phyloP scores from a whole-genome alignment of 78 protist genomes.

The Mantamonas sphyraenae region DNA sequence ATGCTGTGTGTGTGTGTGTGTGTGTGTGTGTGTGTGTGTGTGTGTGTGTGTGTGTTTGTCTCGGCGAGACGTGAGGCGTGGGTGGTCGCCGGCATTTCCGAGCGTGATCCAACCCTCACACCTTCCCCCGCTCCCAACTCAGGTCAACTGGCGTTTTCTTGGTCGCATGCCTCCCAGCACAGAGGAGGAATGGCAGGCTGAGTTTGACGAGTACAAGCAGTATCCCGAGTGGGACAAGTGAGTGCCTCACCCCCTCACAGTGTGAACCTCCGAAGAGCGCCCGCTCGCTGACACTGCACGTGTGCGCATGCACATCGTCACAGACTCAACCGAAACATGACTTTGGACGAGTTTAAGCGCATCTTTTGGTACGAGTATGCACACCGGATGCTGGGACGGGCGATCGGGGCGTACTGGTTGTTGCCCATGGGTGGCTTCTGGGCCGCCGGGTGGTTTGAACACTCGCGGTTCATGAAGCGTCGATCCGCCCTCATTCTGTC shows the following conservation, averaged over 20 bases:
- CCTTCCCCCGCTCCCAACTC: background rate
- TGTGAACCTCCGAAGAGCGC: background rate
- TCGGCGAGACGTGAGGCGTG: no score
- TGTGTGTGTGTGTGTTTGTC: no score
- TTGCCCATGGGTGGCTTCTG: background rate
- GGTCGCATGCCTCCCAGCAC: conserved; percentile 45
- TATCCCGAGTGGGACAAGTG: conserved; percentile 76
- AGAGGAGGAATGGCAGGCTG: conserved; percentile 73
- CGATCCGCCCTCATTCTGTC: background rate
- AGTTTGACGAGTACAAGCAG: conserved; percentile 73
- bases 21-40: no score
- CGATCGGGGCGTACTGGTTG: background rate
- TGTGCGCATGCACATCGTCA: background rate
- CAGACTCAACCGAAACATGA: conserved; percentile 15
- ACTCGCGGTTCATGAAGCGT: background rate
- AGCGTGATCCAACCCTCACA: background rate
- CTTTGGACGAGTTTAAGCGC: conserved; percentile 66
- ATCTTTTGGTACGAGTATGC: conserved; percentile 81
- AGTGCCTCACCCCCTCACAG: background rate
- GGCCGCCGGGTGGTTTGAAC: background rate
- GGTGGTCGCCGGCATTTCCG: background rate
- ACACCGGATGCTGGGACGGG: conserved; percentile 75
- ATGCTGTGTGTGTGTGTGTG: no score
- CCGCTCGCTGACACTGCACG: background rate
- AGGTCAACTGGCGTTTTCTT: conserved; percentile 69